A percentile compares a stretch with the other conserved stretches of the same genome.
phyloP scores from a whole-genome alignment of 257 asterid genomes.

The Echites panduratus region DNA sequence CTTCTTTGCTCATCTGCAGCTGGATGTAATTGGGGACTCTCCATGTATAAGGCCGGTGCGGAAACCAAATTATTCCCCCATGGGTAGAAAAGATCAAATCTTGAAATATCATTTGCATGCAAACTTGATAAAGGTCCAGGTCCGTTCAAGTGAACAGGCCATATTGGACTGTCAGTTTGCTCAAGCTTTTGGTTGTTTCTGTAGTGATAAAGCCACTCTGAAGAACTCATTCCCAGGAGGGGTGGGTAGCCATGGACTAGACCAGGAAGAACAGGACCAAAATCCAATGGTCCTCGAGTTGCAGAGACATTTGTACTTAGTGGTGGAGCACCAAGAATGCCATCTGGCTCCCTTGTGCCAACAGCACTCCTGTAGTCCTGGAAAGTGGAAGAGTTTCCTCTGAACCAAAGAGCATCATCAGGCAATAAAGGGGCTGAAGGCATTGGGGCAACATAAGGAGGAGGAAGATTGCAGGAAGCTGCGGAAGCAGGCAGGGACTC shows the following conservation, averaged over 20 bases:
- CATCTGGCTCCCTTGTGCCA: conserved; percentile 43
- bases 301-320: conserved; percentile 24
- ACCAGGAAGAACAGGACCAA: conserved; percentile 34
- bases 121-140: conserved; percentile 31
- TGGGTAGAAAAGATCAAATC: conserved; percentile 54
- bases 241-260: conserved; percentile 56
- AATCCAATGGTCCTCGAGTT: conserved; percentile 29
- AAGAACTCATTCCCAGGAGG: conserved; percentile 69
- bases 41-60: conserved; percentile 43
- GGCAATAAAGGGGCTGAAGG: conserved; percentile 92
- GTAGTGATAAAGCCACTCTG: conserved; percentile 92
- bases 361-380: conserved; percentile 22
- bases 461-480: conserved; percentile 24
- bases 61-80: conserved; percentile 67
- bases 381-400: conserved; percentile 26
- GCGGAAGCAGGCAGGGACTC: conserved; percentile 27
- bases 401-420: conserved; percentile 53
- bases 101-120: conserved; percentile 31
- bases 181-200: conserved; percentile 57
- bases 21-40: conserved; percentile 37
- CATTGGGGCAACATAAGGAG: conserved; percentile 46
- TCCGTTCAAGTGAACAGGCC: conserved; percentile 34
- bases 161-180: conserved; percentile 28
- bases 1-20: conserved; percentile 34
- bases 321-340: conserved; percentile 77